Evolutionary conservation across 1,139 yeast species (phyloP).

Genomic region (Taiozyma sp.): DNA sequence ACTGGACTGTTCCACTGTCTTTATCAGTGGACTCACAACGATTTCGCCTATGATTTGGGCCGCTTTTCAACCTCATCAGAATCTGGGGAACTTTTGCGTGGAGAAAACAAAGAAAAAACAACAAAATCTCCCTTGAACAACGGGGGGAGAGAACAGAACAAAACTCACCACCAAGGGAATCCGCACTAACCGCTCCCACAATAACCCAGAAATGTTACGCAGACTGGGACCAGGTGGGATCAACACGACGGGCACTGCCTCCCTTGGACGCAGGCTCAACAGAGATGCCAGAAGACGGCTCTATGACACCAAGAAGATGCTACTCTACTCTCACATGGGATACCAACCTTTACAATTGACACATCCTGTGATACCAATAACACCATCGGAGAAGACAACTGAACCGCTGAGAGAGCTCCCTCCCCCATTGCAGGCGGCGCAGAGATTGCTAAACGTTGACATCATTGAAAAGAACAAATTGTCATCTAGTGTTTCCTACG

Average conservation of each 20-base stretch:
- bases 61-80: neutral
- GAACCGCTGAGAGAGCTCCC: neutral
- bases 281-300: slow-evolving; percentile 4
- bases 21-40: neutral
- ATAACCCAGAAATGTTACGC: neutral
- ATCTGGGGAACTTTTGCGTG: neutral
- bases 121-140: neutral
- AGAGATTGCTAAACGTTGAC: slow-evolving; percentile 2
- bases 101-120: neutral
- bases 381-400: neutral
- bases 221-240: neutral
- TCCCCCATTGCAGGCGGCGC: slow-evolving; percentile 1
- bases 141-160: neutral
- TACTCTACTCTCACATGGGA: neutral
- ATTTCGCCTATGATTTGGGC: no score
- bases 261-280: neutral
- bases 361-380: slow-evolving; percentile 4
- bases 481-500: neutral
- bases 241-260: neutral
- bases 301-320: slow-evolving; percentile 5
- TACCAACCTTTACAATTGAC: slow-evolving; percentile 1
- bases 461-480: neutral
- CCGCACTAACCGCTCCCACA: neutral
- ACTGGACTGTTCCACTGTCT: neutral
- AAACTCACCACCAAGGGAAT: no score